Evolutionary conservation across 805 yeast genomes (phyloP).

Genomic region (Candida adriatica): DNA sequence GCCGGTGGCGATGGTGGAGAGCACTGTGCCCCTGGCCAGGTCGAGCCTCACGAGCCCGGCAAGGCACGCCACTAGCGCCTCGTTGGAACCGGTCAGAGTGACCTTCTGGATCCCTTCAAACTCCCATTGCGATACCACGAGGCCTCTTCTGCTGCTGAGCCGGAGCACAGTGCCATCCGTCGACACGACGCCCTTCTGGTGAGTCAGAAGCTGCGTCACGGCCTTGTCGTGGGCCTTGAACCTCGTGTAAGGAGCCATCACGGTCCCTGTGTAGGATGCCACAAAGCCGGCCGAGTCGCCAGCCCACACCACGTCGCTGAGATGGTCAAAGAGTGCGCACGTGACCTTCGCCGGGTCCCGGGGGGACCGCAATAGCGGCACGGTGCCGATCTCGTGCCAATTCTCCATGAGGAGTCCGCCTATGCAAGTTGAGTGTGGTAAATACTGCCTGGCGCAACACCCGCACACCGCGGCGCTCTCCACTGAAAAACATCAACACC

Average conservation of each 20-base stretch:
- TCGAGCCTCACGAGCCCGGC: conserved; percentile 37
- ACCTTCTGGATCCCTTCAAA: conserved; percentile 28
- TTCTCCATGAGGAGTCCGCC: conserved; percentile 19
- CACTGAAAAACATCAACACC: too few relatives aligned
- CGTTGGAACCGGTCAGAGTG: conserved; percentile 30
- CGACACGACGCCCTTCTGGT: conserved; percentile 52
- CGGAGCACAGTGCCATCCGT: conserved; percentile 45
- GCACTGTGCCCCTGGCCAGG: conserved; percentile 29
- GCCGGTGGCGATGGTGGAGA: conserved; percentile 35
- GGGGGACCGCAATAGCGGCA: conserved; percentile 21
- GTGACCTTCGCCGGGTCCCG: conserved; percentile 15
- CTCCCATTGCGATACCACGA: conserved; percentile 30
- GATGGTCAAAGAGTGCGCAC: conserved; percentile 51
- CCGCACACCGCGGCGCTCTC: too few relatives aligned
- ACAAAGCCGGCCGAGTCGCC: conserved; percentile 54
- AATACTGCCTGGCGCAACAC: too few relatives aligned
- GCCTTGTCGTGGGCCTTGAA: conserved; percentile 45
- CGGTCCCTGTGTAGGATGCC: conserved; percentile 37
- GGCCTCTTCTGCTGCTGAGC: conserved; percentile 52
- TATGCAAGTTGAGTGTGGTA: too few relatives aligned
- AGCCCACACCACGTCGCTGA: conserved; percentile 78
- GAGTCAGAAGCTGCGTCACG: conserved; percentile 45
- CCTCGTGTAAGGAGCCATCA: conserved; percentile 50
- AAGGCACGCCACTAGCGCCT: conserved; percentile 38
- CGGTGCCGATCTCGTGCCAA: conserved; percentile 21